A percentile compares a stretch with the other conserved stretches of the same genome.
Conservation (phyloP, 148 eudicot species). For the Selenicereus undatus region DNA sequence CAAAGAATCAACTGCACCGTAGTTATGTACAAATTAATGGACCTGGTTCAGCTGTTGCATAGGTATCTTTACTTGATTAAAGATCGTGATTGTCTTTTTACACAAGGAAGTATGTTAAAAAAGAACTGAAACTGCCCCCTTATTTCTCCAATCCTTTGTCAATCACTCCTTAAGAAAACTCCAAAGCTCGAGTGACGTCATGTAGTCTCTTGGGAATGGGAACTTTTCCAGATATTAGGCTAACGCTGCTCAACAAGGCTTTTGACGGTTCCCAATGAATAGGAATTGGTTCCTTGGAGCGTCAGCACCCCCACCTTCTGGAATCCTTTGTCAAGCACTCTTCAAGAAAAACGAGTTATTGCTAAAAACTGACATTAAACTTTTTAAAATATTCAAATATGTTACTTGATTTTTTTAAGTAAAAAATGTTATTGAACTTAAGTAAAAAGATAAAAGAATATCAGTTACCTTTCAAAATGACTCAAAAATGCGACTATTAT, state of each 20-base stretch:
- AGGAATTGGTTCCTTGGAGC: neutral
- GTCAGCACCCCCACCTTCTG: no score
- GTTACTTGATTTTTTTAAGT: no score
- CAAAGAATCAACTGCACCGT: neutral
- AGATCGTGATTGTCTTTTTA: neutral
- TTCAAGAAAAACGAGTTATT: no score
- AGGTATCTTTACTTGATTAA: neutral
- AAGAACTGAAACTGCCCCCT: conserved; percentile 12
- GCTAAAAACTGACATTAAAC: no score
- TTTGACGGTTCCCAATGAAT: neutral
- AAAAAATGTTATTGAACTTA: no score
- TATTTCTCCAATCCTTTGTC: conserved; percentile 5
- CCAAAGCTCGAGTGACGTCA: neutral
- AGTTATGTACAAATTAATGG: neutral
- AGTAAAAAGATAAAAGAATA: no score
- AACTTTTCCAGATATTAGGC: neutral
- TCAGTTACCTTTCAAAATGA: no score
- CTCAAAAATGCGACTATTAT: no score
- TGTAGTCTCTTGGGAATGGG: no score
- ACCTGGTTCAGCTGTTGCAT: neutral
- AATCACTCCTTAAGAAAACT: neutral
- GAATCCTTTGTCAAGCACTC: no score
- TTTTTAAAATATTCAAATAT: no score
- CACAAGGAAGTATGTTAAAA: conserved; percentile 1
- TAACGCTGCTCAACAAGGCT: neutral